Evolutionary conservation across 2,329 filamentous ascomycete genomes (phyloP), one percentile per base, ranked within the genome.

Genomic region (Monilinia laxa): DNA sequence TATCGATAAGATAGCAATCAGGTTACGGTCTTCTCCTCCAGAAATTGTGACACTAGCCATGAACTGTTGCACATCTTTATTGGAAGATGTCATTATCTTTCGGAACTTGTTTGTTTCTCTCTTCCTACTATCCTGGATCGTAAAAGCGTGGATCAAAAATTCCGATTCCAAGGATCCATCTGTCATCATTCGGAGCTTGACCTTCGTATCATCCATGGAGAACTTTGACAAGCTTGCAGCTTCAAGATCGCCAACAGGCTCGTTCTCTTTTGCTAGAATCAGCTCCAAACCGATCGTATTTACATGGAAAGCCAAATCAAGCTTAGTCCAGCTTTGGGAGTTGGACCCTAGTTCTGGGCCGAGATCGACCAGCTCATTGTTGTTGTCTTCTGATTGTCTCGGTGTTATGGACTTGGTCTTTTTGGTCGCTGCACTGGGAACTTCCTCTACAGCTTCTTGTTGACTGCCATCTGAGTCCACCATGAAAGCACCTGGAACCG

Each of bases 41-140:
- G 93, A 93, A 78, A 99, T 96, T 0, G 93, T 96, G 4, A 99
- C 81, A 76, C 91, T 97, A 23, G 95, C 95, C 95, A 99, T 99
- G 75, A 99, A 93, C 73, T 99, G 96, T 77, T 98, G 93, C 56
- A 95, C 93, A 66, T 93, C 90, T 72, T 93, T 94, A 78, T 97
- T 98, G 75, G 93, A 93, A 65, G 96, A 89, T 1, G 93, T 93
- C 95, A 99, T 98, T 79, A 99, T 97, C 77, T 94, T 96, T 62
- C 93, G 88, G 83, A 96, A 99, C 76, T 96, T 97, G 81, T 97
- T 99, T 6, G 90, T 91, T 73, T 96, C 93, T 64, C 87, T 86
- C 5, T 87, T 88, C n/a, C 96, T 89, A 70, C 90, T 97, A 77
- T 99, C 95, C 66, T 91, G 87, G 71, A 98, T 97, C 0, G 93